Evolutionary conservation across 768 basidiomycete species (phyloP), one percentile per base, ranked within the genome.

Genomic region (Podaxis sp.): DNA sequence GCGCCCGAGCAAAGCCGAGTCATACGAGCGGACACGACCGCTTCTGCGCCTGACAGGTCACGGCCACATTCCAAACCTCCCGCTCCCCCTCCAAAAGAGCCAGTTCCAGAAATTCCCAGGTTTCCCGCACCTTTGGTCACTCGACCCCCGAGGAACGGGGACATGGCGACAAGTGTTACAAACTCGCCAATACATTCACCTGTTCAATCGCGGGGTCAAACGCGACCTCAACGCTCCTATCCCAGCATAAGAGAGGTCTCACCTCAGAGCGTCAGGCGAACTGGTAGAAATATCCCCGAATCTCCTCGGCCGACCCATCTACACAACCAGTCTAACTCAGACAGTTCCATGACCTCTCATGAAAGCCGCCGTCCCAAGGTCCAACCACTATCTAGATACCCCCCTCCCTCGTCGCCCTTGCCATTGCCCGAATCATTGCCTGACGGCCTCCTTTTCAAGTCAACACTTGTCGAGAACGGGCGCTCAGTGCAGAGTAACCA

Each of bases 61-160:
- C 52, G 39, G 52, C 52, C 52, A 12, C 52, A 30, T 15, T 30
- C 36, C 15, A 9, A 36, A 9, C 59, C 59, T 15, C 59, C 40
- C 3, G n/a, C 39, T 19, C 17, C 39, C 19, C 52, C 59, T 61
- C 59, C 59, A 22, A 52, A 19, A 28, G 52, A 44, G 3, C 59
- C 52, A 11, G n/a, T 61, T 4, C 59, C 59, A n/a, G 59, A 40
- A 30, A 1, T 54, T 30, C 59, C 52, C 7, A 46, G 42, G 28
- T 8, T 26, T 7, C 52, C 42, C 4, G 17, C 15, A 13, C 15
- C 22, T n/a, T 24, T 33, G 15, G 22, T 51, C 9, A 9, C 3
- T 51, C 30, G 15, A 36, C 9, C 26, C 17, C 4, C 12, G 3
- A 24, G 17, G 39, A 7, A 15, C n/a, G 39, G 51, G 24, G 15